Evolutionary conservation across 2,329 filamentous ascomycete species (phyloP).

Genomic region (Phaeoacremonium minimum): DNA sequence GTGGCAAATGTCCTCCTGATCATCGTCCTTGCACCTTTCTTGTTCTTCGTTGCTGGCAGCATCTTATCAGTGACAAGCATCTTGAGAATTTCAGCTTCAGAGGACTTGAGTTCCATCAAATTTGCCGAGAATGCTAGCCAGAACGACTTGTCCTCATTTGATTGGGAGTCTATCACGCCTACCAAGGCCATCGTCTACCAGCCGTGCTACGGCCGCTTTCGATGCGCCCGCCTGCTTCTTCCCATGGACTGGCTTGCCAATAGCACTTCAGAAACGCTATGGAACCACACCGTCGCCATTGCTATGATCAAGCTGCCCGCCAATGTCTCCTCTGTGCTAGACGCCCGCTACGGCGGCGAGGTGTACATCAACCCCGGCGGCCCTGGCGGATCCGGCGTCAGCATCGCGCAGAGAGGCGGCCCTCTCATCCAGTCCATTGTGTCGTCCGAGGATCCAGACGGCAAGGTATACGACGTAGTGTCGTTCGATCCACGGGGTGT

Average conservation of each 20-base stretch:
- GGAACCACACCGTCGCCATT: background rate
- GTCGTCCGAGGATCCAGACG: background rate
- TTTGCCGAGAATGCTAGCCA: no score
- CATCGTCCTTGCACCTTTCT: no score
- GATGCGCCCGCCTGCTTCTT: background rate
- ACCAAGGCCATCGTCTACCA: background rate
- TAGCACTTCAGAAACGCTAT: background rate
- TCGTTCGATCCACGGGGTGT: background rate
- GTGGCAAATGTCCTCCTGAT: no score
- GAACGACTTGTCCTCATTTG: no score
- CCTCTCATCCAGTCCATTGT: background rate
- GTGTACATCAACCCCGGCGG: background rate
- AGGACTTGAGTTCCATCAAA: no score
- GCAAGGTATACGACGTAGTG: background rate
- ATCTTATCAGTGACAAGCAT: no score
- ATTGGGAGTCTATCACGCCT: no score
- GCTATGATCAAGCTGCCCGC: background rate
- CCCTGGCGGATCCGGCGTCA: background rate
- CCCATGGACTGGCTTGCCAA: background rate
- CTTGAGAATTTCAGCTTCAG: no score
- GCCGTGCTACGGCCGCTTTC: background rate
- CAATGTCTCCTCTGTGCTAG: background rate
- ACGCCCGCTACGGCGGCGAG: background rate
- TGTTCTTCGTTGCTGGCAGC: no score
- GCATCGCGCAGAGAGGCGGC: background rate